Percentiles rank a stretch among this genome's conserved stretches.
These are phyloP conservation scores for Candida oleophila DNA, from an alignment of 805 yeast species.

Conservation along the genomic window DNA sequence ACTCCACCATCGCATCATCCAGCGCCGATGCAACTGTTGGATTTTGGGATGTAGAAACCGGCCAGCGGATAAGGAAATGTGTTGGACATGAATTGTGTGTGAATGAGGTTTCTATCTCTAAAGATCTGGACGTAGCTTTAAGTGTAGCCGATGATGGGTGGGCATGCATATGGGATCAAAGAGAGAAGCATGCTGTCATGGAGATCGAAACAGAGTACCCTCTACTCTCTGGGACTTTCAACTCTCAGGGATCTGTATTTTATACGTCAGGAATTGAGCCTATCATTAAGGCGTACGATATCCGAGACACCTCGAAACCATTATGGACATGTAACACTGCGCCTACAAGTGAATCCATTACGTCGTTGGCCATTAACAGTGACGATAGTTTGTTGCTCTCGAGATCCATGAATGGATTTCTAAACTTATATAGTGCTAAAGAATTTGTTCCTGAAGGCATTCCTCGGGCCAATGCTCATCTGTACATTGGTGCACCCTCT, in stretches of 20 bases:
- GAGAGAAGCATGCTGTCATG: constrained; percentile 46
- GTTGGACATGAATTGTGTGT: constrained; percentile 52
- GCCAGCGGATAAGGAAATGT: constrained; percentile 52
- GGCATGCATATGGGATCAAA: constrained; percentile 61
- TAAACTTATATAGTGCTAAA: constrained; percentile 57
- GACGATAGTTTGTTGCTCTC: constrained; percentile 50
- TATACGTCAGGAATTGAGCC: constrained; percentile 73
- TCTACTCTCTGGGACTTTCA: constrained; percentile 44
- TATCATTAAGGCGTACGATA: constrained; percentile 56
- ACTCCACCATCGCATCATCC: constrained; percentile 40
- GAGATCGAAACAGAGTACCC: constrained; percentile 54
- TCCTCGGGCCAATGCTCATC: constrained; percentile 42
- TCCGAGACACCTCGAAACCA: constrained; percentile 40
- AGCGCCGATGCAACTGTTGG: constrained; percentile 65
- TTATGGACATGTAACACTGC: constrained; percentile 45
- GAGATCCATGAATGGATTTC: constrained; percentile 55
- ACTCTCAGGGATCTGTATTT: constrained; percentile 39
- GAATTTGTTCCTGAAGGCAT: constrained; percentile 38
- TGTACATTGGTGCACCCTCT: constrained; percentile 58
- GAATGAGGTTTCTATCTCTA: constrained; percentile 48
- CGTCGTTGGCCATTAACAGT: constrained; percentile 50
- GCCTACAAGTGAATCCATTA: constrained; percentile 48
- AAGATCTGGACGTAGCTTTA: constrained; percentile 27
- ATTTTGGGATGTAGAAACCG: constrained; percentile 61
- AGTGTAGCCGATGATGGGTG: constrained; percentile 70